A percentile compares a stretch with the other conserved stretches of the same genome.
Evolutionary conservation across 2,329 filamentous ascomycete genomes (phyloP).

Genomic region (Elsinoe necatrix): DNA sequence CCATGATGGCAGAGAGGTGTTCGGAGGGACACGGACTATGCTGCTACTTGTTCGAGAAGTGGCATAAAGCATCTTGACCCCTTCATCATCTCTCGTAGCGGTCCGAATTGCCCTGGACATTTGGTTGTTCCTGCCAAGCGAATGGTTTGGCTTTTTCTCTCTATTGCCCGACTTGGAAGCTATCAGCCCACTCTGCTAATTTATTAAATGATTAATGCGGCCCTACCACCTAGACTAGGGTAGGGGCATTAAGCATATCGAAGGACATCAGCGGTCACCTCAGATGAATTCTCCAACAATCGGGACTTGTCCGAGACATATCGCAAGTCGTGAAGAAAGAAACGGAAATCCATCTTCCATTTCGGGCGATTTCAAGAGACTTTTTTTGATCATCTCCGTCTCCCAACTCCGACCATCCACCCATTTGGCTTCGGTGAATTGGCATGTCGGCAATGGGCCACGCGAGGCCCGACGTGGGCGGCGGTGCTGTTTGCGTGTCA

Average conservation of each 20-base stretch:
- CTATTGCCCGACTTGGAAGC: constrained; percentile 11
- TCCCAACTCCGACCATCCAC: neutral
- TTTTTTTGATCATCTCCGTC: neutral
- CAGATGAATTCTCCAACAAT: no score
- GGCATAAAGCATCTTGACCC: neutral
- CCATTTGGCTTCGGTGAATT: neutral
- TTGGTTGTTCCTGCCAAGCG: constrained; percentile 12
- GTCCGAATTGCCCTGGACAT: neutral
- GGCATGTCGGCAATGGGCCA: neutral
- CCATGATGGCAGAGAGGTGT: neutral
- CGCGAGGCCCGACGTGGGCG: neutral
- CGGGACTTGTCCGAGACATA: neutral
- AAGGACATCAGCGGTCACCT: neutral
- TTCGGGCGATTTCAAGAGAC: neutral
- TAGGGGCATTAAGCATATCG: neutral
- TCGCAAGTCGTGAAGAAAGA: neutral
- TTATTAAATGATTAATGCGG: neutral
- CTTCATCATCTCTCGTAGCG: neutral
- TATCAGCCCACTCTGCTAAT: constrained; percentile 11
- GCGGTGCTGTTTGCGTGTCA: neutral
- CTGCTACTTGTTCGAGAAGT: neutral
- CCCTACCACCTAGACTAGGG: neutral
- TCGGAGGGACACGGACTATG: neutral
- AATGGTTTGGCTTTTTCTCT: constrained; percentile 7
- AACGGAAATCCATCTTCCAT: neutral